Evolutionary conservation across 1,139 yeast species (phyloP).

Genomic region (Hemisphaericaspora subhashii): DNA sequence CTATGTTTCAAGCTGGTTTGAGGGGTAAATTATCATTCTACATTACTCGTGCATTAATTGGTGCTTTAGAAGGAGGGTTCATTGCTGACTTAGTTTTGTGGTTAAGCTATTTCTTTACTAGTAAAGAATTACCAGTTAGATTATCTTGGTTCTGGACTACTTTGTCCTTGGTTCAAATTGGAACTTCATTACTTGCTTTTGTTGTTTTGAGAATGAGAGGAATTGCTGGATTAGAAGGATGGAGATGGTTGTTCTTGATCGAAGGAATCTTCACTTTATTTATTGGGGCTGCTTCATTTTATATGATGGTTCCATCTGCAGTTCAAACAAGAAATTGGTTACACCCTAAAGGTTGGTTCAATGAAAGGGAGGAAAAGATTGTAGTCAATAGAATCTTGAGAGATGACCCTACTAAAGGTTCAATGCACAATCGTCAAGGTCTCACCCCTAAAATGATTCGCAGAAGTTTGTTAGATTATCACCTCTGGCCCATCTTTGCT

Average conservation of each 20-base stretch:
- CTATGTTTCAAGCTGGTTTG: conserved; percentile 29
- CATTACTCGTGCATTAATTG: conserved; percentile 29
- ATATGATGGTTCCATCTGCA: conserved; percentile 60
- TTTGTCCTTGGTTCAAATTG: conserved; percentile 24
- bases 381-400: conserved; percentile 61
- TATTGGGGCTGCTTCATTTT: conserved; percentile 54
- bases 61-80: conserved; percentile 32
- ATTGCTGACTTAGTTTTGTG: conserved; percentile 31
- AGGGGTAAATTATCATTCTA: conserved; percentile 24
- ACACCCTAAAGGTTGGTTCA: conserved; percentile 61
- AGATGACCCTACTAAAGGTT: conserved; percentile 71
- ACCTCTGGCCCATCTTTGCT: conserved; percentile 59
- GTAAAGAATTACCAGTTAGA: conserved; percentile 27
- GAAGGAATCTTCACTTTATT: conserved; percentile 60
- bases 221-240: conserved; percentile 42
- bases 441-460: conserved; percentile 40
- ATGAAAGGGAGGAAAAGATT: conserved; percentile 60
- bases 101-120: conserved; percentile 28
- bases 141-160: conserved; percentile 22
- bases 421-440: conserved; percentile 65
- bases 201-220: conserved; percentile 30
- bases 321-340: conserved; percentile 55
- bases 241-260: conserved; percentile 66
- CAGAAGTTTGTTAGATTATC: conserved; percentile 49
- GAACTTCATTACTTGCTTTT: conserved; percentile 39